Evolutionary conservation across 306 rosid species (phyloP).

Genomic region (Prunus campanulata): DNA sequence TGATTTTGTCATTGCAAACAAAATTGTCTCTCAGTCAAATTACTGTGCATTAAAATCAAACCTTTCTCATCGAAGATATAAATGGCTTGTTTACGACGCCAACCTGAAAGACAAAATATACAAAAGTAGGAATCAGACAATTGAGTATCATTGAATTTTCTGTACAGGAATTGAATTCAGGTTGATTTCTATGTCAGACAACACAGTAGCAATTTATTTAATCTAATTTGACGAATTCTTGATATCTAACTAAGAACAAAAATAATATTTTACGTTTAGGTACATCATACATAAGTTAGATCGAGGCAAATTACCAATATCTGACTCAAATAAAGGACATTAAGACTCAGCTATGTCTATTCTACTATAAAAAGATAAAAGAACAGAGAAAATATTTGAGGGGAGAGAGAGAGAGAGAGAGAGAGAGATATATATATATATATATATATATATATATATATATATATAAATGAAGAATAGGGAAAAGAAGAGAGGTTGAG

Average conservation of each 20-base stretch:
- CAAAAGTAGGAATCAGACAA: conserved; percentile 15
- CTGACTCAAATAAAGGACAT: background rate
- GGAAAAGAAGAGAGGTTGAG: background rate
- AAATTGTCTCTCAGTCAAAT: background rate
- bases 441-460: too few relatives aligned
- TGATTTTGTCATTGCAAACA: background rate
- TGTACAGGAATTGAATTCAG: background rate
- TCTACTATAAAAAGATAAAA: background rate
- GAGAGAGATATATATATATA: too few relatives aligned
- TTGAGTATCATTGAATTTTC: background rate
- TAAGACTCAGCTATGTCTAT: background rate
- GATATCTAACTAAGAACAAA: background rate
- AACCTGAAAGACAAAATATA: conserved; percentile 47
- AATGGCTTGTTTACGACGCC: conserved; percentile 61
- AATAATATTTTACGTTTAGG: background rate
- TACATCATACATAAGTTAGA: background rate
- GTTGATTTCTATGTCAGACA: conserved; percentile 4
- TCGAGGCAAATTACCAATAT: background rate
- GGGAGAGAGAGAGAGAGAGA: background rate
- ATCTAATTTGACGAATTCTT: background rate
- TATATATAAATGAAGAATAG: background rate
- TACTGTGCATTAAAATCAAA: conserved; percentile 34
- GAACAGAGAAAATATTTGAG: too few relatives aligned
- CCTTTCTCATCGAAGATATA: conserved; percentile 89
- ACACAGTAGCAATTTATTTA: background rate